phyloP scores from a whole-genome alignment of 2,329 filamentous ascomycete species.

The Paecilomyces niveus region DNA sequence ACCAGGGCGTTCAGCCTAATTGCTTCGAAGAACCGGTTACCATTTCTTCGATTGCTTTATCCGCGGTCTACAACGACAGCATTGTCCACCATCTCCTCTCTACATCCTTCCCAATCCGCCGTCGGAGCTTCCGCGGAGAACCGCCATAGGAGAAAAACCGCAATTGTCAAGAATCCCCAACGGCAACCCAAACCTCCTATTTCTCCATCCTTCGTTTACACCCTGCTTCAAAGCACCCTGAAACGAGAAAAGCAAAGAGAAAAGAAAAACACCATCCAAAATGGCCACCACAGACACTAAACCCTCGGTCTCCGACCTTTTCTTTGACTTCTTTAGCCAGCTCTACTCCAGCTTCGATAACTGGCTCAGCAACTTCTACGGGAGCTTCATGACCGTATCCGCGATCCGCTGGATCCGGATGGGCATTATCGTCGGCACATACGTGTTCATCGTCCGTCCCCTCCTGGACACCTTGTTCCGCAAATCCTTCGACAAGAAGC shows the following conservation, averaged over 20 bases:
- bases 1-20: background rate
- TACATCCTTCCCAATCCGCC: background rate
- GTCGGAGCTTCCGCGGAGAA: slow-evolving; percentile 1
- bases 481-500: slow-evolving; percentile 43
- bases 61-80: background rate
- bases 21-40: background rate
- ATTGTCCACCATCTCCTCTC: background rate
- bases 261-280: background rate
- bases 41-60: background rate
- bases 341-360: slow-evolving; percentile 8
- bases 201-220: background rate
- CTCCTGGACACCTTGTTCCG: slow-evolving; percentile 50
- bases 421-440: slow-evolving; percentile 62
- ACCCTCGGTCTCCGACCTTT: background rate
- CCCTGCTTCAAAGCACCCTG: background rate
- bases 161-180: background rate
- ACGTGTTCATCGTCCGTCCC: slow-evolving; percentile 56
- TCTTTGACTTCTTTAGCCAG: slow-evolving; percentile 10
- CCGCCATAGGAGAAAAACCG: background rate
- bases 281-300: slow-evolving; percentile 4
- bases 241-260: background rate
- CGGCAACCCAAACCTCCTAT: background rate
- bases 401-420: slow-evolving; percentile 52
- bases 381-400: slow-evolving; percentile 30
- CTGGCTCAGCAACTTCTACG: slow-evolving; percentile 13